Evolutionary conservation across 2,329 filamentous ascomycete species (phyloP).

Genomic region (Epichloe bromicola): DNA sequence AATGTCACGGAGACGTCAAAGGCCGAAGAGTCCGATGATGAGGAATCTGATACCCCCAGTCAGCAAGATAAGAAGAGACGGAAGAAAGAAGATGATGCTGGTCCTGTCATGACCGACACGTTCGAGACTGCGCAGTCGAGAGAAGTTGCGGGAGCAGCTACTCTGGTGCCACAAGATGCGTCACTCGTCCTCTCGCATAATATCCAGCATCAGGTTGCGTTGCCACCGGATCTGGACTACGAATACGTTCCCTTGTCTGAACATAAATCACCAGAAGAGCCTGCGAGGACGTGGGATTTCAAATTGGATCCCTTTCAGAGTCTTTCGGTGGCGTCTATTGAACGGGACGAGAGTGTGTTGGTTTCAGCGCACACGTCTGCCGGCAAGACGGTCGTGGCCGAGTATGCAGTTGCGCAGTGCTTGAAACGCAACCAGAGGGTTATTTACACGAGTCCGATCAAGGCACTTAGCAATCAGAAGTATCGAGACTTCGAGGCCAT

Average conservation of each 20-base stretch:
- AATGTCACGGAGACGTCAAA: conserved; percentile 31
- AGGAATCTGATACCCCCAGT: conserved; percentile 30
- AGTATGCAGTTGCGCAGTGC: conserved; percentile 96
- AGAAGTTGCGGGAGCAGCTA: conserved; percentile 71
- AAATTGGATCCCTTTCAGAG: conserved; percentile 96
- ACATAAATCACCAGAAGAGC: conserved; percentile 79
- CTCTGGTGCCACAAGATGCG: conserved; percentile 49
- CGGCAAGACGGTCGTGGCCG: conserved; percentile 94
- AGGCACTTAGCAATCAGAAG: conserved; percentile 96
- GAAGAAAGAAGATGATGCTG: conserved; percentile 51
- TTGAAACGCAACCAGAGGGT: conserved; percentile 95
- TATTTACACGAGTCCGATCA: conserved; percentile 98
- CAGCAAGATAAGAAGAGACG: conserved; percentile 49
- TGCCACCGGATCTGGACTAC: conserved; percentile 88
- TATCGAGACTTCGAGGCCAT: conserved; percentile 92
- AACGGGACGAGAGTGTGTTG: conserved; percentile 89
- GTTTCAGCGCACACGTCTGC: conserved; percentile 96
- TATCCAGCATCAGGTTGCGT: conserved; percentile 92
- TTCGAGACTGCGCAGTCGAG: conserved; percentile 92
- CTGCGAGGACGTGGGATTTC: conserved; percentile 76
- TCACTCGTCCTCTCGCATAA: conserved; percentile 86
- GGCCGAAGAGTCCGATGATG: conserved; percentile 19
- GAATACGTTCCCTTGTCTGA: conserved; percentile 90
- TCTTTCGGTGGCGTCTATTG: conserved; percentile 85
- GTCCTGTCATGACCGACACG: conserved; percentile 74